Evolutionary conservation across 75 land plant species (phyloP).

Genomic region (Pinus tabuliformis): DNA sequence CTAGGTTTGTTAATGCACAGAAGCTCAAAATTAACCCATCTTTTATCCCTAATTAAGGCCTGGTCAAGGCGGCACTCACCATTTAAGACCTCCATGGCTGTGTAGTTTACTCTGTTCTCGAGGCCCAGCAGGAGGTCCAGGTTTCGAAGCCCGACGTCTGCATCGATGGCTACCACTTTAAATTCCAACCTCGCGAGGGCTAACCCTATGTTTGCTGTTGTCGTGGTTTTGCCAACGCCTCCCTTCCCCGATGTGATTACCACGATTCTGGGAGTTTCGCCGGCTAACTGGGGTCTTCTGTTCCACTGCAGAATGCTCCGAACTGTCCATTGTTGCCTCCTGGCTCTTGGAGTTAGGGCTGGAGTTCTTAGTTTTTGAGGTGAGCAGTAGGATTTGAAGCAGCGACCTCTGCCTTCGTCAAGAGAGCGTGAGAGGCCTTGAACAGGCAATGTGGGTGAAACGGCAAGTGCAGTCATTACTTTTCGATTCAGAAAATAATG

Average conservation of each 20-base stretch:
- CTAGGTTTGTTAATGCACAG: slow-evolving; percentile 94
- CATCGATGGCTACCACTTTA: slow-evolving; percentile 94
- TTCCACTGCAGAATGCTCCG: slow-evolving; percentile 66
- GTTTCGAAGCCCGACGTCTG: slow-evolving; percentile 97
- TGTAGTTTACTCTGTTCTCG: slow-evolving; percentile 98
- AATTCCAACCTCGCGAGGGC: slow-evolving; percentile 91
- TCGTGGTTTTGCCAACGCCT: slow-evolving; percentile 97
- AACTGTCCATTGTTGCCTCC: neutral
- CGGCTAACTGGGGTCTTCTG: slow-evolving; percentile 81
- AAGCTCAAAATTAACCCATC: slow-evolving; percentile 86
- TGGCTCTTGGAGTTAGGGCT: neutral
- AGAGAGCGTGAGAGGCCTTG: neutral
- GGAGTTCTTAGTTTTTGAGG: neutral
- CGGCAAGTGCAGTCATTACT: neutral
- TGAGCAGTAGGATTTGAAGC: neutral
- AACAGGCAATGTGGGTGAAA: neutral
- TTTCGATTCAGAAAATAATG: neutral
- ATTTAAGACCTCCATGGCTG: slow-evolving; percentile 92
- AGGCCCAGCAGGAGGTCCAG: slow-evolving; percentile 97
- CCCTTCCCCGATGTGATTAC: slow-evolving; percentile 98
- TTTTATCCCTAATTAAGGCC: slow-evolving; percentile 87
- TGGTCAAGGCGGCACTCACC: slow-evolving; percentile 99
- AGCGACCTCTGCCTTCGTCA: neutral
- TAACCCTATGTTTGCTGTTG: slow-evolving; percentile 89
- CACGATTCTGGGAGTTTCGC: slow-evolving; percentile 83